phyloP scores from a whole-genome alignment of 192 early-diverging fungal genomes.

The Lunasporangiospora selenospora region DNA sequence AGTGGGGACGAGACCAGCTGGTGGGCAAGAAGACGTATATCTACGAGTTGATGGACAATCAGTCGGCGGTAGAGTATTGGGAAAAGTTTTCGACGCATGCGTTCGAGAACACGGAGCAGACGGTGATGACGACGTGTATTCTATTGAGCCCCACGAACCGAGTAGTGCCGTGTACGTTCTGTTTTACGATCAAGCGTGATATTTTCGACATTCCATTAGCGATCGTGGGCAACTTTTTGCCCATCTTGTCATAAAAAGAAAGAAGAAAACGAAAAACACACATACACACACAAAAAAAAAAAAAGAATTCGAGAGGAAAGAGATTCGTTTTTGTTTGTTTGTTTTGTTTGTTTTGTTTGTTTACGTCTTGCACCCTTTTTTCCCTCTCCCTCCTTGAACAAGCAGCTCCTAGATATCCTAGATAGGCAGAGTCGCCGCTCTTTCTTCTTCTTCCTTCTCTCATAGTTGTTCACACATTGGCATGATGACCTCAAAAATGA shows the following conservation, averaged over 20 bases:
- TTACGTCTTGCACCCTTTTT: too few species aligned
- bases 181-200: conserved; percentile 94
- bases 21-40: conserved; percentile 81
- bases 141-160: conserved; percentile 71
- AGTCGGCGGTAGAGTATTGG: conserved; percentile 93
- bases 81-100: conserved; percentile 90
- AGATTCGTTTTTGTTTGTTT: too few species aligned
- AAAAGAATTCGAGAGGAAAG: too few species aligned
- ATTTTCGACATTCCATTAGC: conserved; percentile 93
- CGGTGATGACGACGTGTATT: conserved; percentile 85
- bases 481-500: too few species aligned
- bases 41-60: conserved; percentile 90
- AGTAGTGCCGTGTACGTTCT: conserved; percentile 88
- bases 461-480: too few species aligned
- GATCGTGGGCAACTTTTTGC: conserved; percentile 69
- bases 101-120: conserved; percentile 91
- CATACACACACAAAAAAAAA: too few species aligned
- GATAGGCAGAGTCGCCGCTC: too few species aligned
- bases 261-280: too few species aligned
- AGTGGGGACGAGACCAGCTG: conserved; percentile 86
- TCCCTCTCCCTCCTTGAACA: too few species aligned
- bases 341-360: too few species aligned
- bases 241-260: conserved; percentile 35
- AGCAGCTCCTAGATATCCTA: too few species aligned
- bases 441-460: too few species aligned